These are phyloP conservation scores for Balansia obtecta DNA, from an alignment of 2,329 filamentous ascomycete species.

Conservation along the genomic window DNA sequence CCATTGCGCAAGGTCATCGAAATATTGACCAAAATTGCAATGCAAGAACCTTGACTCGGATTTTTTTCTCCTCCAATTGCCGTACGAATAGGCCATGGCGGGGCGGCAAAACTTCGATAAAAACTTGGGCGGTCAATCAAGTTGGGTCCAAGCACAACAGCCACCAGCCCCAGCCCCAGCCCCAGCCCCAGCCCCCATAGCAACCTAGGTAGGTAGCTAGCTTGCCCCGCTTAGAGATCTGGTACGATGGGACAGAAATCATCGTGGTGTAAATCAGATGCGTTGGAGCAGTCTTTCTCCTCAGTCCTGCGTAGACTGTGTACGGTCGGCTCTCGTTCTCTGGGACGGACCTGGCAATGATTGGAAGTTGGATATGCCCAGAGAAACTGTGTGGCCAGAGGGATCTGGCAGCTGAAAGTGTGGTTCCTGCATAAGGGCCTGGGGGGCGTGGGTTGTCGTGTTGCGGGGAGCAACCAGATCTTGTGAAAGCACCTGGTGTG, in stretches of 20 bases:
- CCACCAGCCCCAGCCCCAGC: no score
- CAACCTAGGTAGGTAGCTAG: no score
- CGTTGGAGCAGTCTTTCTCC: not conserved
- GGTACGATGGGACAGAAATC: not conserved
- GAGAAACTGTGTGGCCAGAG: not conserved
- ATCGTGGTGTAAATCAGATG: not conserved
- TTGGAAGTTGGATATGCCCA: constrained; percentile 13
- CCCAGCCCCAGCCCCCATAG: no score
- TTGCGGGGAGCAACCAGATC: constrained; percentile 6
- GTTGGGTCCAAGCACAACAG: not conserved
- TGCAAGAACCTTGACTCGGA: not conserved
- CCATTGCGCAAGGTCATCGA: constrained; percentile 39
- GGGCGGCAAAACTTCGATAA: constrained; percentile 13
- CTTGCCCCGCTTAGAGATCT: not conserved
- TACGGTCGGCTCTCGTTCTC: constrained; percentile 16
- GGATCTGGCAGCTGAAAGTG: constrained; percentile 16
- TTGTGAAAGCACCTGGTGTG: constrained; percentile 2
- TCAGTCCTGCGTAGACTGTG: constrained; percentile 3
- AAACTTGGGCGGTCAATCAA: constrained; percentile 20
- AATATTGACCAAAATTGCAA: not conserved
- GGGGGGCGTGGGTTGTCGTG: not conserved
- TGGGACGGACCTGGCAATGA: constrained; percentile 18
- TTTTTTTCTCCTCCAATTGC: not conserved
- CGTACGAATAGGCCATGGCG: not conserved
- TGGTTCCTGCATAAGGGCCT: constrained; percentile 18